phyloP scores from a whole-genome alignment of 202 grass and related monocot species.

The Sporobolus alterniflorus region DNA sequence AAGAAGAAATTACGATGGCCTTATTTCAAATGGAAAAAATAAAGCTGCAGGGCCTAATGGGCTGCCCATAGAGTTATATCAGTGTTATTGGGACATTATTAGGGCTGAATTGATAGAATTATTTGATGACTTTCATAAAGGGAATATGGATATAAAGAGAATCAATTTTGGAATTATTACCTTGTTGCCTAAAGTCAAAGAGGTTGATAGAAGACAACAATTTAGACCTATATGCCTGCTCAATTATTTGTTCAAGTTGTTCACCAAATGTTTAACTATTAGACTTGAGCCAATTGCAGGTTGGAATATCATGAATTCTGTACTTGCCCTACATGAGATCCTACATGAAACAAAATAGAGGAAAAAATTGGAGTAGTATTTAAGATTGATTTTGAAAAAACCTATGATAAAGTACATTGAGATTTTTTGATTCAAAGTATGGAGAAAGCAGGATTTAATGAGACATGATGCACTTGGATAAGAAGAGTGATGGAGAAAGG shows the following conservation, averaged over 20 bases:
- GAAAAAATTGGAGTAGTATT: background rate
- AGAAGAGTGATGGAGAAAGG: too few relatives aligned
- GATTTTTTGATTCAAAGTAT: background rate
- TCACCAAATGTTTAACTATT: background rate
- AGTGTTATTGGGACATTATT: background rate
- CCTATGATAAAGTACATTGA: background rate
- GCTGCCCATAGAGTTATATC: background rate
- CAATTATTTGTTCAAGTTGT: background rate
- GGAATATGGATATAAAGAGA: background rate
- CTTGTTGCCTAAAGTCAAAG: background rate
- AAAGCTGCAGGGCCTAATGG: background rate
- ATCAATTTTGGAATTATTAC: background rate
- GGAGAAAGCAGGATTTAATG: too few relatives aligned
- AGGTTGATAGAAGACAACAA: background rate
- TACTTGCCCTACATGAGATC: background rate
- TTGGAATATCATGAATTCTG: background rate
- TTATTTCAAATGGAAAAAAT: background rate
- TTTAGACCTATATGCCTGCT: background rate
- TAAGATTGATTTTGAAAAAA: background rate
- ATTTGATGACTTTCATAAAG: background rate
- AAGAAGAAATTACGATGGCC: too few relatives aligned
- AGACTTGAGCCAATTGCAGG: background rate
- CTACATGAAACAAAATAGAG: background rate
- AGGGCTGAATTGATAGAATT: background rate
- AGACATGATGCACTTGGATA: too few relatives aligned